These are phyloP conservation scores for Yamadazyma nakazawae DNA, from an alignment of 805 yeast genomes.

Conservation along the genomic window DNA sequence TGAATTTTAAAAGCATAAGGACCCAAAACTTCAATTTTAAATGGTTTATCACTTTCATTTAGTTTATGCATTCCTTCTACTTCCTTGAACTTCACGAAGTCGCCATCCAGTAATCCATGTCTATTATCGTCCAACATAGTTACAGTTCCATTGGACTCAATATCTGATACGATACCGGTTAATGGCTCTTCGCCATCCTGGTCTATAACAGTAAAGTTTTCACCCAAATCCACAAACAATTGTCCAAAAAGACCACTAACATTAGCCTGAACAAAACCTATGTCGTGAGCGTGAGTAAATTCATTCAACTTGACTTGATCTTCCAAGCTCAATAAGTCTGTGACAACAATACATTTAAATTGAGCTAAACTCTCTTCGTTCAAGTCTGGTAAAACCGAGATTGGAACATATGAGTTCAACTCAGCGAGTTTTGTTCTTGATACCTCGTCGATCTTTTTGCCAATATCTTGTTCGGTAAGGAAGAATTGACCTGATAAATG, in stretches of 20 bases:
- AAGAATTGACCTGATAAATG: constrained; percentile 93
- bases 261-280: constrained; percentile 79
- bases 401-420: constrained; percentile 87
- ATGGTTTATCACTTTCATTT: constrained; percentile 65
- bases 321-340: constrained; percentile 61
- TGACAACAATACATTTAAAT: constrained; percentile 83
- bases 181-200: constrained; percentile 90
- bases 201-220: constrained; percentile 74
- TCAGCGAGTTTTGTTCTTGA: constrained; percentile 71
- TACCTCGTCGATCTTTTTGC: constrained; percentile 70
- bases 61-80: constrained; percentile 74
- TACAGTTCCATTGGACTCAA: constrained; percentile 86
- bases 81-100: constrained; percentile 81
- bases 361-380: constrained; percentile 50
- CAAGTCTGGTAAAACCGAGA: constrained; percentile 58
- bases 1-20: constrained; percentile 85
- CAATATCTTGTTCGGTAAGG: constrained; percentile 66
- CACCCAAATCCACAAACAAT: constrained; percentile 89
- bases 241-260: constrained; percentile 85
- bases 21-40: constrained; percentile 80
- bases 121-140: constrained; percentile 88
- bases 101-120: constrained; percentile 93
- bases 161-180: constrained; percentile 83
- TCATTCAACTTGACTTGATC: constrained; percentile 73
- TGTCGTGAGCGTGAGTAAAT: constrained; percentile 67